Percentiles rank a stretch among this genome's conserved stretches.
phyloP scores from a whole-genome alignment of 1,284 basidiomycete species.

The Singerocomus inundabilis region DNA sequence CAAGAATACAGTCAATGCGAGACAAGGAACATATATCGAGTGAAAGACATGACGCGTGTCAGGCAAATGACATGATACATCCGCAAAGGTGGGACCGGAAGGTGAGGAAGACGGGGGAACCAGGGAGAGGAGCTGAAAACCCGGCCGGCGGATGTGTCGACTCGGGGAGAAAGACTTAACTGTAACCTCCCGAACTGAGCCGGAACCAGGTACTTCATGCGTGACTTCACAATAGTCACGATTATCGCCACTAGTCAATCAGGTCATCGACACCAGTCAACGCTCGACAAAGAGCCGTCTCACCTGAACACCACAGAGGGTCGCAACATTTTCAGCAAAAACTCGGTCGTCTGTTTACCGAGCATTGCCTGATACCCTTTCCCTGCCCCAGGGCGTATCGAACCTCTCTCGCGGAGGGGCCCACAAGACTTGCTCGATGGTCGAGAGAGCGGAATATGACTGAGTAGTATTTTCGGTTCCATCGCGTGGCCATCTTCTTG shows the following conservation, averaged over 20 bases:
- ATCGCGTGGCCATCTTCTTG: conserved; percentile 21
- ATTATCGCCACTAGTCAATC: conserved; percentile 70
- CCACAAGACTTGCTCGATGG: conserved; percentile 75
- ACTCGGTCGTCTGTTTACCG: conserved; percentile 71
- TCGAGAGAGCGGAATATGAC: conserved; percentile 80
- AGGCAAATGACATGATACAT: conserved; percentile 68
- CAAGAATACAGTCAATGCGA: conserved; percentile 25
- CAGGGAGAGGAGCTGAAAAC: conserved; percentile 84
- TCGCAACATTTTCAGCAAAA: conserved; percentile 62
- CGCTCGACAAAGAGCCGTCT: conserved; percentile 16
- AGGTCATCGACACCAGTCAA: conserved; percentile 1
- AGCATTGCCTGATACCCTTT: conserved; percentile 82
- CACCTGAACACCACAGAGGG: conserved; percentile 75
- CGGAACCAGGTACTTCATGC: conserved; percentile 42
- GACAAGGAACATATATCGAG: conserved; percentile 48
- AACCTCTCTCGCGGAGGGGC: conserved; percentile 66
- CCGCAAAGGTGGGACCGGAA: conserved; percentile 30
- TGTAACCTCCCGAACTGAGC: conserved; percentile 61
- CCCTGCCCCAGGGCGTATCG: conserved; percentile 75
- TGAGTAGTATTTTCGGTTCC: conserved; percentile 64
- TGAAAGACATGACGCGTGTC: conserved; percentile 64
- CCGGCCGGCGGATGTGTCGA: conserved; percentile 71
- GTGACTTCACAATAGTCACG: conserved; percentile 83
- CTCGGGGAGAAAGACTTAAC: conserved; percentile 83
- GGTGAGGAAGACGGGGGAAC: conserved; percentile 37